phyloP scores from a whole-genome alignment of 2,329 filamentous ascomycete genomes.

The Talaromyces sp. region DNA sequence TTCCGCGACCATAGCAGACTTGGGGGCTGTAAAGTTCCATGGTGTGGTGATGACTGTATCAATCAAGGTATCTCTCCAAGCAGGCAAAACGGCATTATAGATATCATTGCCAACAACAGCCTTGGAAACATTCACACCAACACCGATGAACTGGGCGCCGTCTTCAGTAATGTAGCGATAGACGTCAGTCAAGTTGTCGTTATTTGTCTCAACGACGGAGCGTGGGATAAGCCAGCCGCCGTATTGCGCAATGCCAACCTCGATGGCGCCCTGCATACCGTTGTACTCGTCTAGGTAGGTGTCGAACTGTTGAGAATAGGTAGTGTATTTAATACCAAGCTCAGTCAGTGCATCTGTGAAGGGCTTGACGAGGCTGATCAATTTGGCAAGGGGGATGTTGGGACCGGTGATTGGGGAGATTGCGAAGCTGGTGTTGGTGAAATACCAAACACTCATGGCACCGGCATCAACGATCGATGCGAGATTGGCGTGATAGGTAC shows the following conservation, averaged over 20 bases:
- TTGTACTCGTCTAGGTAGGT: conserved; percentile 32
- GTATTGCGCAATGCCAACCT: conserved; percentile 24
- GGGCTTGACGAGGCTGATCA: conserved; percentile 43
- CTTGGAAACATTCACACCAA: conserved; percentile 35
- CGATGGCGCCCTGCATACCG: conserved; percentile 8
- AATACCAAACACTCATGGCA: conserved; percentile 22
- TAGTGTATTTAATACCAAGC: conserved; percentile 33
- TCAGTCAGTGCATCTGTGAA: conserved; percentile 42
- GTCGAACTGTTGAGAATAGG: conserved; percentile 29
- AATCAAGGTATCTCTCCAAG: conserved; percentile 37
- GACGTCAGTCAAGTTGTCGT: conserved; percentile 27
- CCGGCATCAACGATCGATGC: conserved; percentile 52
- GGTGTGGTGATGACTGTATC: conserved; percentile 36
- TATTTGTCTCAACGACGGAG: conserved; percentile 30
- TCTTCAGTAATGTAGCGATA: conserved; percentile 35
- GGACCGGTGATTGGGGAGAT: conserved; percentile 35
- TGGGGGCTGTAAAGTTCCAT: conserved; percentile 40
- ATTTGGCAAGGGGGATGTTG: conserved; percentile 27
- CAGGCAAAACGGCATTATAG: conserved; percentile 41
- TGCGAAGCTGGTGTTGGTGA: neutral
- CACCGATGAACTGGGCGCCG: conserved; percentile 37
- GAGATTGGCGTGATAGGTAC: conserved; percentile 47
- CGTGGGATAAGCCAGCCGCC: conserved; percentile 38
- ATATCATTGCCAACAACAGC: conserved; percentile 30
- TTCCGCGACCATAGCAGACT: conserved; percentile 34